Evolutionary conservation across 2,329 filamentous ascomycete genomes (phyloP).

Genomic region (Neonectria sp.): DNA sequence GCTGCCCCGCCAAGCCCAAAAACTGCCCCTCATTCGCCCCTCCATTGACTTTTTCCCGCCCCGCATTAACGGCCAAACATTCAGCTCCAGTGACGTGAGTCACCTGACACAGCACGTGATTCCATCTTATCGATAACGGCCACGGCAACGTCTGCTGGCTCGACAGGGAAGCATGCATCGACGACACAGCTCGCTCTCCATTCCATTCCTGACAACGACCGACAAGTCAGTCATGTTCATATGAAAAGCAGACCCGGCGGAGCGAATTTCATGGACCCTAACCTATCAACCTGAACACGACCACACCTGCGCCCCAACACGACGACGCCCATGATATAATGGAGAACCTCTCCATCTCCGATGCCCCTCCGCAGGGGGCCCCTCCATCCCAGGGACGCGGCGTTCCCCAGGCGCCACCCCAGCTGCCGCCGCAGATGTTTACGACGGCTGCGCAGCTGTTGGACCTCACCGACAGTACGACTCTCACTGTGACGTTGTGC

Average conservation of each 20-base stretch:
- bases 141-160: constrained; percentile 36
- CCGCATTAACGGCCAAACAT: constrained; percentile 36
- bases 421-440: constrained; percentile 96
- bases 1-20: constrained; percentile 42
- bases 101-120: constrained; percentile 42
- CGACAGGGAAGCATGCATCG: constrained; percentile 44
- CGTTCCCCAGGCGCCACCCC: constrained; percentile 66
- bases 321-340: constrained; percentile 55
- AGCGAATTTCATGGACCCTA: constrained; percentile 41
- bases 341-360: constrained; percentile 69
- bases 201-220: constrained; percentile 32
- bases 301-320: constrained; percentile 14
- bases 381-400: constrained; percentile 50
- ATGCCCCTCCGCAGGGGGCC: constrained; percentile 61
- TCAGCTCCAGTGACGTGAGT: constrained; percentile 17
- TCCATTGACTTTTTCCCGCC: constrained; percentile 42
- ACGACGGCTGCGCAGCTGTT: constrained; percentile 96
- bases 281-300: constrained; percentile 30
- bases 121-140: constrained; percentile 40
- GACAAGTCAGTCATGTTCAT: constrained; percentile 43
- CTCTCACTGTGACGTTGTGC: constrained; percentile 26
- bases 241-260: constrained; percentile 36
- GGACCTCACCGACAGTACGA: constrained; percentile 96
- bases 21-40: constrained; percentile 46
- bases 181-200: constrained; percentile 35